Evolutionary conservation across 2,329 filamentous ascomycete genomes (phyloP), one percentile per base, ranked within the genome.

Genomic region (Trichocomaceae sp.): DNA sequence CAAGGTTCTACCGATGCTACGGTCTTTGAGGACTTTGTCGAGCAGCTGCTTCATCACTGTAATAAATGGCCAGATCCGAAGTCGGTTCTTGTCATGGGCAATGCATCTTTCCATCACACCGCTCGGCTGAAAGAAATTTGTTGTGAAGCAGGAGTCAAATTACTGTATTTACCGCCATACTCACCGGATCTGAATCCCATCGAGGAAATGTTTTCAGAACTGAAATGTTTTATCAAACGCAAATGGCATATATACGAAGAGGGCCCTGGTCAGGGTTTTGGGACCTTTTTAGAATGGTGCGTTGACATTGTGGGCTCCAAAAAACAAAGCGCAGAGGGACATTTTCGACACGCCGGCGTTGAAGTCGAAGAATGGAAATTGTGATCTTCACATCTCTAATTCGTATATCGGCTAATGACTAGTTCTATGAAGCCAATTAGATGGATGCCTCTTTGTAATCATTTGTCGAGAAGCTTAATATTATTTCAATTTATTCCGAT

Each of bases 171-270:
- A 35, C 61, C 66, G 19, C 67, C 63, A 41, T 70, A 69, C 58
- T 70, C 63, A 39, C 68, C 65, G 15, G 63, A 67, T 53, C 57
- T 68, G 13, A 68, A 69, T 58, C 66, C 64, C 22, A 68, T 70
- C 54, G 62, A 70, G 56, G 62, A 68, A 56, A 64, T 63, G 50
- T 71, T 70, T 58, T 54, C 61, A 10, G 64, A 66, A 50, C 56
- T 70, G 3, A 71, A 71, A 57, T 60, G 59, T 15, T 68, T 64
- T 49, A 66, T 70, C 26, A 67, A 67, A 57, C 61, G 59, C 48
- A 58, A 64, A 44, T 67, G 59, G 61, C 47, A 59, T 19, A 37
- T 44, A 15, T 59, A 52, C 53, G 55, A 58, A 51, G 51, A 63
- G 26, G 45, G 20, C 17, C 52, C 42, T 49, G 33, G 51, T 5